A percentile compares a stretch with the other conserved stretches of the same genome.
These are phyloP conservation scores for Lachancea cidri DNA, from an alignment of 805 yeast genomes.

Conservation along the genomic window DNA sequence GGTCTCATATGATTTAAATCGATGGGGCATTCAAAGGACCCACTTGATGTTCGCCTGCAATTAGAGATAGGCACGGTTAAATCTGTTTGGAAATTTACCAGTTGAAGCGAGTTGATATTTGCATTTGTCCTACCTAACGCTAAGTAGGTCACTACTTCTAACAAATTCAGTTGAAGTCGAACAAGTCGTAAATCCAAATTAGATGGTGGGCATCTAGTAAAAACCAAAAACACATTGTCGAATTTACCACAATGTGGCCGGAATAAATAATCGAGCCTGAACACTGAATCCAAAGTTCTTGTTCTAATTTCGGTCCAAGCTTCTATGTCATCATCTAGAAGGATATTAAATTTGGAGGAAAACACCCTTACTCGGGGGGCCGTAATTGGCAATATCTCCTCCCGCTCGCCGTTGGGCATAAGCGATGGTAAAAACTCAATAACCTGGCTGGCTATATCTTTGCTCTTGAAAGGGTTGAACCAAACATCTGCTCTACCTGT, in stretches of 20 bases:
- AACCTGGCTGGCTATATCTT: slow-evolving; percentile 14
- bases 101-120: slow-evolving; percentile 25
- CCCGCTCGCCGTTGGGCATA: slow-evolving; percentile 2
- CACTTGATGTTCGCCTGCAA: neutral
- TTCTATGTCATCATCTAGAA: slow-evolving; percentile 2
- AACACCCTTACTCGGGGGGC: neutral
- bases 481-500: slow-evolving; percentile 25
- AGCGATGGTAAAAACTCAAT: slow-evolving; percentile 26
- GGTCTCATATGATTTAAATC: neutral
- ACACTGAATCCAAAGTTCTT: slow-evolving; percentile 19
- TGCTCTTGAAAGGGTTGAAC: slow-evolving; percentile 28
- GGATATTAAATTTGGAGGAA: slow-evolving; percentile 3
- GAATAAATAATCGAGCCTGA: slow-evolving; percentile 23
- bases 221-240: slow-evolving; percentile 19
- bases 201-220: slow-evolving; percentile 7
- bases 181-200: slow-evolving; percentile 1
- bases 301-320: slow-evolving; percentile 27
- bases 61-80: slow-evolving; percentile 1
- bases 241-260: slow-evolving; percentile 21
- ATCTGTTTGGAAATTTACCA: slow-evolving; percentile 14
- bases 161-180: slow-evolving; percentile 22
- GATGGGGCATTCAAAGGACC: slow-evolving; percentile 1
- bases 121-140: slow-evolving; percentile 30
- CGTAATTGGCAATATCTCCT: neutral
- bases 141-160: slow-evolving; percentile 26